Evolutionary conservation across 352 stramenopile species (phyloP), one percentile per base, ranked within the genome.

Genomic region (Globisporangium yorkense): DNA sequence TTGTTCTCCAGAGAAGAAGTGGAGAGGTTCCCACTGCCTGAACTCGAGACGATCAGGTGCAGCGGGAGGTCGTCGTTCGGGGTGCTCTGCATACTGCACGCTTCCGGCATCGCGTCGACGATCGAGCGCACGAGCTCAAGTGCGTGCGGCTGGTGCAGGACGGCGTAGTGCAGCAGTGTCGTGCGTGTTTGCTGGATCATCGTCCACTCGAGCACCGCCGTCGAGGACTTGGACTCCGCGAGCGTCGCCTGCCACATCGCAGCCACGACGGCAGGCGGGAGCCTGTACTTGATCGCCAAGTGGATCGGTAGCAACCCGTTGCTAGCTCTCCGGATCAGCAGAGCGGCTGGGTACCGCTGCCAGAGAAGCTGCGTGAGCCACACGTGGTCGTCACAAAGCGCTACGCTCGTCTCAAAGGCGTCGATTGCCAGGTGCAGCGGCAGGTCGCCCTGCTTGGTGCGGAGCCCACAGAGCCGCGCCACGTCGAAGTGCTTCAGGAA

Each of bases 81-180:
- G 9, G 55, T 5, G 44, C 54, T 62, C 18, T 59, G 61, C 45
- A 68, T 71, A 3, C 13, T 59, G 48, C 68, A 74, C 13, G 71
- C 59, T 18, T 47, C 54, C 3, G 77, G 71, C 57, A 77, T 69
- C 5, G 43, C 43, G 0, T 58, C 51, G 2, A 88, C 24, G 9
- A 91, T 20, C 21, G 66, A 40, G 13, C 67, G 57, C 0, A 86
- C 43, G 21, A 85, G 54, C n/a, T 33, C 40, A 0, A 61, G 60
- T n/a, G 58, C 48, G 16, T 52, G 31, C 6, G 68, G 57, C 6
- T 79, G 67, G 54, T 88, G 74, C 0, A 88, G 51, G 7, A 89
- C 52, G 12, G 60, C 66, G 33, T 86, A 91, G 20, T 89, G 81
- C 31, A 91, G 55, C 15, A 88, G 60, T 7, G 80, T 86, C 21